phyloP scores from a whole-genome alignment of 2,329 filamentous ascomycete genomes.

The Penicillium paneum region DNA sequence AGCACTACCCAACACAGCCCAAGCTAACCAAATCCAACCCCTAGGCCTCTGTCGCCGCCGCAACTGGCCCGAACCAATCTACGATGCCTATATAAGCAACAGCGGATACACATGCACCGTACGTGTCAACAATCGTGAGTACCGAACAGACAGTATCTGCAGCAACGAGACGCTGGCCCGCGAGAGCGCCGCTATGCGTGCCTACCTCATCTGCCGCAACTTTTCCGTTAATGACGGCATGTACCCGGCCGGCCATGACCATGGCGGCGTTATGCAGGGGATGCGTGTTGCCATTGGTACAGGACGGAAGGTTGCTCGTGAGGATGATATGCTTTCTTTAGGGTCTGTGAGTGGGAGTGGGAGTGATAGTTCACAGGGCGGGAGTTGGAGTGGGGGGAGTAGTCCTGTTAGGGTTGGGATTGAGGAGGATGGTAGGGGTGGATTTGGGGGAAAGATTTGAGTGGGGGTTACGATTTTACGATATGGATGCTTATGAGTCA shows the following conservation, averaged over 20 bases:
- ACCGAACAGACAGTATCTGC: slow-evolving; percentile 85
- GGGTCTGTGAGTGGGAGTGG: slow-evolving; percentile 41
- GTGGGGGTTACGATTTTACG: slow-evolving; percentile 10
- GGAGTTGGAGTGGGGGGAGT: slow-evolving; percentile 54
- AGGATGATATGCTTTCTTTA: slow-evolving; percentile 46
- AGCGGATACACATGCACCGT: slow-evolving; percentile 85
- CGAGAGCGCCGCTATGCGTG: slow-evolving; percentile 91
- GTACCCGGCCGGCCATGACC: slow-evolving; percentile 59
- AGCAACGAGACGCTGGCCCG: slow-evolving; percentile 78
- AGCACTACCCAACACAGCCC: neutral
- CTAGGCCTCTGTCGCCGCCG: slow-evolving; percentile 90
- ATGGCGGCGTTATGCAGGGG: slow-evolving; percentile 56
- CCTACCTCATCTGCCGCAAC: slow-evolving; percentile 96
- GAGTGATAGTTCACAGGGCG: slow-evolving; percentile 44
- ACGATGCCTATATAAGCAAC: slow-evolving; percentile 72
- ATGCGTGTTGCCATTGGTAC: slow-evolving; percentile 63
- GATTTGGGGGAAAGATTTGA: neutral
- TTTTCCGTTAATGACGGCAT: slow-evolving; percentile 97
- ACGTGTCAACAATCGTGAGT: slow-evolving; percentile 93
- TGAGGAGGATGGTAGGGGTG: slow-evolving; percentile 1
- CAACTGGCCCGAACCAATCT: slow-evolving; percentile 87
- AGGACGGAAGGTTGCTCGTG: slow-evolving; percentile 51
- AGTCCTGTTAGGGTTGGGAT: slow-evolving; percentile 46
- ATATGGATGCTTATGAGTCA: slow-evolving; percentile 27
- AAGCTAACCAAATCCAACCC: slow-evolving; percentile 9